Base-by-base conservation (phyloP, 805 yeast species). In the Hanseniaspora lindneri region DNA sequence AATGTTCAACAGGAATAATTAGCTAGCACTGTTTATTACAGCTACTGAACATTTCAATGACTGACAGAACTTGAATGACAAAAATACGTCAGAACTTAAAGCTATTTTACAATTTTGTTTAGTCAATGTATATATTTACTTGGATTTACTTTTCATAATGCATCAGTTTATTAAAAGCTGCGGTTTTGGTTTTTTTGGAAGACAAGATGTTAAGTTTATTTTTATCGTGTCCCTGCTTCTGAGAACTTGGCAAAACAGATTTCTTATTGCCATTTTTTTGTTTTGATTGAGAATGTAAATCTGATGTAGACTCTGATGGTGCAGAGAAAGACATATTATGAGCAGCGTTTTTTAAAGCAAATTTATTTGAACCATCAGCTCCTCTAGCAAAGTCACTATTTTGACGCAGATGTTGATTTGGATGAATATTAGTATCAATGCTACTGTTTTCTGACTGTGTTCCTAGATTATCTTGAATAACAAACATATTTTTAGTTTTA, bases 81-180 rank as follows among this genome's bases (percentile, higher is more conserved):
- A n/a, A n/a, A n/a, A n/a, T n/a, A n/a, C n/a, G 8, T 27, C 11
- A 8, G 8, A 27, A 27, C 11, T 27, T 27, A 27, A 27, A 8
- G 8, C 11, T 8, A 27, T 27, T 27, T 27, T n/a, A n/a, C n/a
- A n/a, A 27, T 27, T 27, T 27, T 8, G 29, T 8, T 27, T 8
- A 27, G 11, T 8, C 23, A 19, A n/a, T 21, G 23, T 21, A 36
- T 20, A 36, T 36, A 21, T 20, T 13, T 36, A 20, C 23, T 7
- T 20, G 19, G 11, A 39, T 16, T 14, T 32, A 46, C 29, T 46
- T 29, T 20, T 46, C 49, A 14, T 30, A 39, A 13, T 39, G 49
- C 14, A 39, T 39, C 21, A 46, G 32, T 25, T 46, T 46, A 13
- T 39, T 46, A 9, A 39, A 33, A 17, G 49, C 43, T 19, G 41